phyloP scores from a whole-genome alignment of 2,329 filamentous ascomycete genomes.

The Phaeosphaeriaceae sp. region DNA sequence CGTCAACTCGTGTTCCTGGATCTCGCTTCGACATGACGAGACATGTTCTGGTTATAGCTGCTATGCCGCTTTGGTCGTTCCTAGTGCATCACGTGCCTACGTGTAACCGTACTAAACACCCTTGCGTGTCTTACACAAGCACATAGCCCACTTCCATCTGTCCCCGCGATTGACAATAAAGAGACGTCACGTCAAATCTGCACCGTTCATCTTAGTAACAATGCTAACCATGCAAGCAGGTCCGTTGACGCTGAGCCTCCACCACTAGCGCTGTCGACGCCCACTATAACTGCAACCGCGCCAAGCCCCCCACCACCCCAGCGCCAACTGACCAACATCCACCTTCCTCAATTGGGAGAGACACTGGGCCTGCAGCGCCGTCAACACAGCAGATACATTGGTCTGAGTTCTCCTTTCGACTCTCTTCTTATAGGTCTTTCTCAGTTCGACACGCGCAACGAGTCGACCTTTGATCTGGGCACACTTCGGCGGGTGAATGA shows the following conservation, averaged over 20 bases:
- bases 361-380: constrained; percentile 76
- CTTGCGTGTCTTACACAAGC: constrained; percentile 1
- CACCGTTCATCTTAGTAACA: background rate
- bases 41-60: constrained; percentile 4
- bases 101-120: constrained; percentile 15
- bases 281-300: constrained; percentile 50
- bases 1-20: constrained; percentile 10
- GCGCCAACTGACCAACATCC: constrained; percentile 36
- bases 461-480: constrained; percentile 72
- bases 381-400: constrained; percentile 83
- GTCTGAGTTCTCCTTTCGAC: constrained; percentile 82
- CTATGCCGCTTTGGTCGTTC: constrained; percentile 12
- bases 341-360: constrained; percentile 52
- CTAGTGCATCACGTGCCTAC: constrained; percentile 30
- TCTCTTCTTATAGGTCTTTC: constrained; percentile 83
- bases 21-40: constrained; percentile 14
- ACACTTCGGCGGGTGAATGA: constrained; percentile 77
- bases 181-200: constrained; percentile 1
- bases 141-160: background rate
- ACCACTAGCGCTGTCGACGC: constrained; percentile 48
- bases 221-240: constrained; percentile 41
- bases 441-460: constrained; percentile 80
- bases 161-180: background rate
- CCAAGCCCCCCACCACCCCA: constrained; percentile 45
- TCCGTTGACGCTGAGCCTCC: constrained; percentile 49